These are phyloP conservation scores for Endotrypanum monterogeii DNA, from an alignment of 208 protist genomes.

Conservation along the genomic window DNA sequence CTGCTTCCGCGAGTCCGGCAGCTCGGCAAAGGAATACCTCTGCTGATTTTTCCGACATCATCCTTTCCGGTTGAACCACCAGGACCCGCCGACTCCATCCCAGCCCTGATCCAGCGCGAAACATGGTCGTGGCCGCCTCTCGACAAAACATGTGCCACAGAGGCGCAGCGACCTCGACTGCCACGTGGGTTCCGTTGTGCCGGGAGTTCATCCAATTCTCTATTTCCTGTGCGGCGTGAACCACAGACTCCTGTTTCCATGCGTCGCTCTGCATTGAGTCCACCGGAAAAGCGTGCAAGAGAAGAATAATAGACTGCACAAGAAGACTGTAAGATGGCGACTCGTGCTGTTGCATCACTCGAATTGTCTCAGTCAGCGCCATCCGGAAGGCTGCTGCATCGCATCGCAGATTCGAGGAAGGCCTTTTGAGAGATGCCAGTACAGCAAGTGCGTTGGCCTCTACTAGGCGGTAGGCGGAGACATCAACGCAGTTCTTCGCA, in stretches of 20 bases:
- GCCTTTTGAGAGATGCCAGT: neutral
- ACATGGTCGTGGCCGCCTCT: conserved; percentile 3
- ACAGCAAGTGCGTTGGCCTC: conserved; percentile 31
- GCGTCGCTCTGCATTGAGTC: neutral
- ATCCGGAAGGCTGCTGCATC: conserved; percentile 6
- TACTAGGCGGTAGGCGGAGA: conserved; percentile 23
- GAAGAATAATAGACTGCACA: conserved; percentile 7
- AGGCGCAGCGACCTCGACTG: conserved; percentile 1
- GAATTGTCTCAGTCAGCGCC: conserved; percentile 15
- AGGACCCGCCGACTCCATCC: conserved; percentile 25
- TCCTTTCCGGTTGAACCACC: neutral
- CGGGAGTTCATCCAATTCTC: neutral
- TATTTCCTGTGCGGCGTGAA: conserved; percentile 8
- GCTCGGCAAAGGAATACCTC: conserved; percentile 6
- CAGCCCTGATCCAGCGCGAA: conserved; percentile 18
- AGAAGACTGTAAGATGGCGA: conserved; percentile 19
- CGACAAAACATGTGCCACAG: conserved; percentile 22
- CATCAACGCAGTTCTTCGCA: conserved; percentile 26
- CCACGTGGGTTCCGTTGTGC: neutral
- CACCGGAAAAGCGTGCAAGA: conserved; percentile 23
- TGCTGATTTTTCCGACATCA: neutral
- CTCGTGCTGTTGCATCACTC: conserved; percentile 31
- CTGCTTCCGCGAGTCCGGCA: conserved; percentile 12
- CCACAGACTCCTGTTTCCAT: neutral
- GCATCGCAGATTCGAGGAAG: neutral